These are phyloP conservation scores for Butyriboletus loyo DNA, from an alignment of 768 basidiomycete species.

Conservation along the genomic window DNA sequence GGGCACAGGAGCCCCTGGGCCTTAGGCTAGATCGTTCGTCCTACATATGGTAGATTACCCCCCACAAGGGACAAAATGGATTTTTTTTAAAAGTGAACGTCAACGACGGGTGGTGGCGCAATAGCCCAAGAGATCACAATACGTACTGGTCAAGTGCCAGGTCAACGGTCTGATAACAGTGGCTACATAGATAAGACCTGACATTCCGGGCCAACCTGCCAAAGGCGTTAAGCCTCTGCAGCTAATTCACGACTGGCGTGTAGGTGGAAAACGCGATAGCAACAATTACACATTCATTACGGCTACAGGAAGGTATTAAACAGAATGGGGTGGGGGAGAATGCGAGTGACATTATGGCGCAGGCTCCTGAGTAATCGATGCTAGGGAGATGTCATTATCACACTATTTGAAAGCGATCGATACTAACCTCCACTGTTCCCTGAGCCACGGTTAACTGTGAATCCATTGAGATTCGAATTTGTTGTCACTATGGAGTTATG, in stretches of 20 bases:
- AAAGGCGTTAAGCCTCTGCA: neutral
- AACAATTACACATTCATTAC: neutral
- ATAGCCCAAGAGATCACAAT: slow-evolving; percentile 3
- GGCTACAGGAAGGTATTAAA: neutral
- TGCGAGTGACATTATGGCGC: neutral
- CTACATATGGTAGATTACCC: too few species aligned
- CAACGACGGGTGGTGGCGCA: too few species aligned
- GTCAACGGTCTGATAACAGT: neutral
- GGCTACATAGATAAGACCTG: neutral
- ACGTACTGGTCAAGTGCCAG: neutral
- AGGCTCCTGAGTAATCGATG: neutral
- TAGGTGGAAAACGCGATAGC: neutral
- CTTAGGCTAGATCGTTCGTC: too few species aligned
- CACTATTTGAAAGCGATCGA: neutral
- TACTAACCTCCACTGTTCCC: neutral
- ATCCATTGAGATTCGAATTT: neutral
- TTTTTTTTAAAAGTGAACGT: too few species aligned
- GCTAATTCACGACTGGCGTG: neutral
- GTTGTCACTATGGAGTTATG: slow-evolving; percentile 4
- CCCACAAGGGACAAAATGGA: too few species aligned
- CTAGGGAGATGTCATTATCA: neutral
- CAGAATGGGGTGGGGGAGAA: neutral
- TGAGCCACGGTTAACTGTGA: neutral
- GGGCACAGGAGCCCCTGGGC: too few species aligned
- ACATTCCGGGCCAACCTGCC: neutral